phyloP scores from a whole-genome alignment of 495 filamentous ascomycete species.

The Penicillium nucicola region DNA sequence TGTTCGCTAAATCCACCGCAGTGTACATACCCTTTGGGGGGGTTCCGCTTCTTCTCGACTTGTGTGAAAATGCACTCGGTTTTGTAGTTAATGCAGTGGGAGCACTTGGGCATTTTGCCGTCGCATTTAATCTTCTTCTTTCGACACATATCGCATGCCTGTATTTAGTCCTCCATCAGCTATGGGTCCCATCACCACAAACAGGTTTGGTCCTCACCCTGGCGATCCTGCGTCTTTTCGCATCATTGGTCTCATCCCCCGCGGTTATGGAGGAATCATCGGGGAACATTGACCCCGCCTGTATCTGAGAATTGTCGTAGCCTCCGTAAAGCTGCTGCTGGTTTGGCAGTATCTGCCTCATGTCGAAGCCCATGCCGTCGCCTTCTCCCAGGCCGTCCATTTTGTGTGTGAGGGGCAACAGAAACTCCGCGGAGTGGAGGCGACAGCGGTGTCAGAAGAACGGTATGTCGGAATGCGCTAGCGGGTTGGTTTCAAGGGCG shows the following conservation, averaged over 20 bases:
- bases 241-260: slow-evolving; percentile 66
- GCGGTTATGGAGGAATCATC: slow-evolving; percentile 46
- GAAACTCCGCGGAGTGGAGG: slow-evolving; percentile 24
- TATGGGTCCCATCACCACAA: too few species aligned
- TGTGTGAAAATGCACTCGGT: slow-evolving; percentile 97
- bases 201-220: slow-evolving; percentile 52
- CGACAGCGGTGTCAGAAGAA: slow-evolving; percentile 15
- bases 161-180: slow-evolving; percentile 2
- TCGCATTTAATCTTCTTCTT: slow-evolving; percentile 99
- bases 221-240: slow-evolving; percentile 91
- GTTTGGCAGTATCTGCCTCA: slow-evolving; percentile 45
- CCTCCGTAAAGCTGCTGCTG: slow-evolving; percentile 71
- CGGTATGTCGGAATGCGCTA: slow-evolving; percentile 19
- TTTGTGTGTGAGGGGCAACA: slow-evolving; percentile 11
- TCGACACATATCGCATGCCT: slow-evolving; percentile 98
- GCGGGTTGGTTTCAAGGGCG: too few species aligned
- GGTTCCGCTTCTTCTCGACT: slow-evolving; percentile 97
- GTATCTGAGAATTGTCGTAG: slow-evolving; percentile 62
- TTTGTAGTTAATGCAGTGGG: slow-evolving; percentile 97
- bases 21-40: slow-evolving; percentile 81
- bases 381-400: slow-evolving; percentile 45
- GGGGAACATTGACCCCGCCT: slow-evolving; percentile 58
- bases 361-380: slow-evolving; percentile 42
- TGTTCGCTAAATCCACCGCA: background rate
- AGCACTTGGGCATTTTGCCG: slow-evolving; percentile 90